Conservation (phyloP, 2,329 filamentous ascomycete species). For the Fusarium sp. region DNA sequence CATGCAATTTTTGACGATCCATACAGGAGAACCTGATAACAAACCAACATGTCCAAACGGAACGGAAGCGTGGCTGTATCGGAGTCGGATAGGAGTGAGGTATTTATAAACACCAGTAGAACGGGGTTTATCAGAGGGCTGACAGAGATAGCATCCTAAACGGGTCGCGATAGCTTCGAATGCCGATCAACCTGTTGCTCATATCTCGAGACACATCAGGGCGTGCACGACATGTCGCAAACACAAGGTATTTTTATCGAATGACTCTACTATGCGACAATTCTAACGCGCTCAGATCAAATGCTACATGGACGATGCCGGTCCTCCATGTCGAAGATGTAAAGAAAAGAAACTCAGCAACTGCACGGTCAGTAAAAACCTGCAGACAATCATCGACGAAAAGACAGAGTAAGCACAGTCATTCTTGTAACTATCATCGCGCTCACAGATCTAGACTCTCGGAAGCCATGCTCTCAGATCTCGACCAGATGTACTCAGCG, state of each 20-base stretch:
- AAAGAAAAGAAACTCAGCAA: conserved; percentile 51
- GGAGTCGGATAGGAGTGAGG: conserved; percentile 5
- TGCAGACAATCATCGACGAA: conserved; percentile 56
- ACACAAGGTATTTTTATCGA: conserved; percentile 47
- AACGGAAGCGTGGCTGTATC: neutral
- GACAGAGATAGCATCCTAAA: conserved; percentile 15
- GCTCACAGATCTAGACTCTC: conserved; percentile 5
- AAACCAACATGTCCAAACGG: conserved; percentile 15
- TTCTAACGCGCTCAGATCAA: conserved; percentile 47
- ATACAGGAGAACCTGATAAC: neutral
- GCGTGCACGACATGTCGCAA: conserved; percentile 56
- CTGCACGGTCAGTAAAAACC: conserved; percentile 55
- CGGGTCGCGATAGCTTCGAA: conserved; percentile 56
- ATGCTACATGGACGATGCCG: conserved; percentile 55
- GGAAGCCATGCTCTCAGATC: conserved; percentile 39
- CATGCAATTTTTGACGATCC: neutral
- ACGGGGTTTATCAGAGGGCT: neutral
- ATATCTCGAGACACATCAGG: conserved; percentile 55
- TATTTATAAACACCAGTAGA: neutral
- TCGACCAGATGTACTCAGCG: conserved; percentile 42
- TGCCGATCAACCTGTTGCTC: conserved; percentile 55
- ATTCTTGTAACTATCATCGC: fast-evolving
- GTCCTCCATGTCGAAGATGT: conserved; percentile 54
- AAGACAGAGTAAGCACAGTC: conserved; percentile 49
- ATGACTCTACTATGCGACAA: fast-evolving